Percentiles rank a stretch among this genome's conserved stretches.
Conservation (phyloP, 495 filamentous ascomycete genomes). For the Tuber borchii region DNA sequence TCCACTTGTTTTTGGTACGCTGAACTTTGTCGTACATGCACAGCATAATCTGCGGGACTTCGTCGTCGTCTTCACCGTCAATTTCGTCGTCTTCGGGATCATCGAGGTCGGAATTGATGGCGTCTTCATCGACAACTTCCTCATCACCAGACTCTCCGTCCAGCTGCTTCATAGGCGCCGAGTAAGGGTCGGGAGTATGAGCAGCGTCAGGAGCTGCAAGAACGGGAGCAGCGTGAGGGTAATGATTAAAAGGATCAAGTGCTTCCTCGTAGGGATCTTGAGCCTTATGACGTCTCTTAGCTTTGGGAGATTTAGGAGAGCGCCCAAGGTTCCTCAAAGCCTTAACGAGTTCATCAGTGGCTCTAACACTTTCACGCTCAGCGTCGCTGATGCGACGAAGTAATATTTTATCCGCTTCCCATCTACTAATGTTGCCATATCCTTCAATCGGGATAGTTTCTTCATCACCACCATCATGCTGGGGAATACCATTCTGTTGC, state of each 20-base stretch:
- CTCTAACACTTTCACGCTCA: constrained; percentile 36
- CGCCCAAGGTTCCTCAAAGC: constrained; percentile 44
- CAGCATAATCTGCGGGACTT: constrained; percentile 76
- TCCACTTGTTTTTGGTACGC: constrained; percentile 99
- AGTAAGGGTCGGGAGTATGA: background rate
- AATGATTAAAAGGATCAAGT: constrained; percentile 32
- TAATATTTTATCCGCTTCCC: constrained; percentile 38
- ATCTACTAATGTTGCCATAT: constrained; percentile 41
- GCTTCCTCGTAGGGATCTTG: constrained; percentile 38
- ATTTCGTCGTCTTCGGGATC: constrained; percentile 80
- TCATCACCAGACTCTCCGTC: constrained; percentile 62
- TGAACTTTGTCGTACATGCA: constrained; percentile 99
- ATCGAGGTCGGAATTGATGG: constrained; percentile 97
- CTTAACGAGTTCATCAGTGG: constrained; percentile 36
- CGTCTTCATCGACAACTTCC: constrained; percentile 75
- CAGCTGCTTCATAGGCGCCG: constrained; percentile 47
- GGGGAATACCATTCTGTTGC: constrained; percentile 48
- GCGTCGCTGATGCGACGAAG: constrained; percentile 32
- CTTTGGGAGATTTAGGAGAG: constrained; percentile 34
- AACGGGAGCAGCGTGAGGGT: constrained; percentile 35
- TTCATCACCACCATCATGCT: constrained; percentile 67
- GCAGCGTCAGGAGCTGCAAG: background rate
- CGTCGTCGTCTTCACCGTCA: constrained; percentile 74
- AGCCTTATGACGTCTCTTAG: constrained; percentile 41
- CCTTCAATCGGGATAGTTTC: constrained; percentile 48